phyloP scores from a whole-genome alignment of 139 green algal species.

The Chlamydomonas asymmetrica region DNA sequence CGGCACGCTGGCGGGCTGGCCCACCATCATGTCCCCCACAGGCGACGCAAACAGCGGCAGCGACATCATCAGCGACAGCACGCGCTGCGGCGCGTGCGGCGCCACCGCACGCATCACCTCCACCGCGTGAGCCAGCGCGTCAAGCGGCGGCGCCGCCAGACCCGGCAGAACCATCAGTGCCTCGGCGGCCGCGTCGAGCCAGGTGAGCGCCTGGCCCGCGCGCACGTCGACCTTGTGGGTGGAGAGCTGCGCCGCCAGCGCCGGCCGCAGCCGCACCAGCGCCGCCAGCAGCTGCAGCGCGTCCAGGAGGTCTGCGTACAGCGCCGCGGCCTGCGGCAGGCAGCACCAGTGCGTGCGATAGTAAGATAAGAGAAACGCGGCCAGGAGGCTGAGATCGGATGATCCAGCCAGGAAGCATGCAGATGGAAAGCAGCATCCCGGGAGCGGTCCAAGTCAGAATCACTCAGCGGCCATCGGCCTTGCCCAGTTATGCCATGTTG shows the following conservation, averaged over 20 bases:
- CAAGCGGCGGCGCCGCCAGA: conserved; percentile 11
- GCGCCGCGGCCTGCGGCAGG: neutral
- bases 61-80: conserved; percentile 31
- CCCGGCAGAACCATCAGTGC: neutral
- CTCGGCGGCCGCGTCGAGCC: neutral
- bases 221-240: too few species aligned
- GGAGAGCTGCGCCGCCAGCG: conserved; percentile 28
- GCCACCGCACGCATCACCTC: conserved; percentile 27
- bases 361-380: too few species aligned
- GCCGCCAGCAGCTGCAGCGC: conserved; percentile 36
- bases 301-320: conserved; percentile 9
- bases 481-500: too few species aligned
- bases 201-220: too few species aligned
- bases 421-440: too few species aligned
- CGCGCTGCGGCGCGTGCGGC: conserved; percentile 20
- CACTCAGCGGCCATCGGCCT: too few species aligned
- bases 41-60: conserved; percentile 25
- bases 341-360: too few species aligned
- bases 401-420: too few species aligned
- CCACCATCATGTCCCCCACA: conserved; percentile 8
- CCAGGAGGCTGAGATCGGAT: too few species aligned
- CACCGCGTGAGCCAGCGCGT: conserved; percentile 9
- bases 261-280: conserved; percentile 8
- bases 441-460: too few species aligned
- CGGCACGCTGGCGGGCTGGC: conserved; percentile 9